Evolutionary conservation across 768 basidiomycete species (phyloP).

Genomic region (Candolleomyces aberdarensis): DNA sequence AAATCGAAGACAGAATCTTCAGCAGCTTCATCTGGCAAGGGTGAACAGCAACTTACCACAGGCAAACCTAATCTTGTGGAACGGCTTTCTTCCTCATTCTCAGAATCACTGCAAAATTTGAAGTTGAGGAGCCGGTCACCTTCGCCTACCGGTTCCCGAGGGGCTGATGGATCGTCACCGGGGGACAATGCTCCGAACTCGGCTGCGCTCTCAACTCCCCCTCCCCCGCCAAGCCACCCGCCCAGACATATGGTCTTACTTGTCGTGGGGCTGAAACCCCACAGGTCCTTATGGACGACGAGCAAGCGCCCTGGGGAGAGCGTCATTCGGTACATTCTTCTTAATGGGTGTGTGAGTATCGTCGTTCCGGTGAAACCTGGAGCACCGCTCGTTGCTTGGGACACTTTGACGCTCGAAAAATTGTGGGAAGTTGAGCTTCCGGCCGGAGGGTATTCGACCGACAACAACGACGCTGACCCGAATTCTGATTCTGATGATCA

Average conservation of each 20-base stretch:
- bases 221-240: conserved; percentile 21
- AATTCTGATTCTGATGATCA: not conserved
- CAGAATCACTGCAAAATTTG: too few relatives aligned
- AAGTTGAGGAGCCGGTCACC: too few relatives aligned
- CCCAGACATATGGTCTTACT: conserved; percentile 52
- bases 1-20: too few relatives aligned
- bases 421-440: conserved; percentile 52
- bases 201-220: not conserved
- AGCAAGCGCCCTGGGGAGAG: conserved; percentile 59
- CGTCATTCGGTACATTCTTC: conserved; percentile 57
- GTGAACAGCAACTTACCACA: too few relatives aligned
- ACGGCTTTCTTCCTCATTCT: not conserved
- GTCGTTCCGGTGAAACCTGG: conserved; percentile 58
- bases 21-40: too few relatives aligned
- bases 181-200: too few relatives aligned
- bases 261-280: conserved; percentile 58
- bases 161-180: not conserved
- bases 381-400: conserved; percentile 64
- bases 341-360: conserved; percentile 59
- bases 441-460: conserved; percentile 24
- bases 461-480: not conserved
- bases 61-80: not conserved
- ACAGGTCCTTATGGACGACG: conserved; percentile 56
- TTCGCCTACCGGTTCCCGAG: too few relatives aligned
- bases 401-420: conserved; percentile 53